phyloP scores from a whole-genome alignment of 371 early-diverging fungal species.

The Batrachochytrium dendrobatidis region DNA sequence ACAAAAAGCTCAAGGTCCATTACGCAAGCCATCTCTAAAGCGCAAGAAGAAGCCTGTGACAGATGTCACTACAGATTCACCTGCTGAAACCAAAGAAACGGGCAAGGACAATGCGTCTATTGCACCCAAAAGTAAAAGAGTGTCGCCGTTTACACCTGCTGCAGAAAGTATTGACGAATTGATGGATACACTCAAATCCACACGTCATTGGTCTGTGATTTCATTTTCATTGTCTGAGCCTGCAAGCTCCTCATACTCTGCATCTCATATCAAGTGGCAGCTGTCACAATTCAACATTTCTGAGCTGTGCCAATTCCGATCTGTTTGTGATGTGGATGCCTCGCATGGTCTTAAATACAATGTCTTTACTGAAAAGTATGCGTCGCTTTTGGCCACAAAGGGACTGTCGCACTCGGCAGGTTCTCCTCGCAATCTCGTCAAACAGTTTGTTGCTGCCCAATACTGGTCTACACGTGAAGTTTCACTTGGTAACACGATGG shows the following conservation, averaged over 20 bases:
- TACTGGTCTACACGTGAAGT: constrained; percentile 15
- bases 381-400: constrained; percentile 1
- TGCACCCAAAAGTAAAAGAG: background rate
- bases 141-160: background rate
- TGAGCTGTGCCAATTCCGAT: background rate
- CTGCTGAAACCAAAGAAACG: background rate
- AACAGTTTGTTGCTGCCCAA: constrained; percentile 7
- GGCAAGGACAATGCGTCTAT: background rate
- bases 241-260: background rate
- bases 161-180: background rate
- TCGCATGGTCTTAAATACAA: constrained; percentile 5
- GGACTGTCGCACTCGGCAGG: constrained; percentile 3
- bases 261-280: background rate
- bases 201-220: background rate
- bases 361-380: constrained; percentile 5
- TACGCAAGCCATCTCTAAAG: constrained; percentile 32
- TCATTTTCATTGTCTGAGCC: background rate
- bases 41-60: no score
- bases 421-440: constrained; percentile 3
- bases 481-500: constrained; percentile 8
- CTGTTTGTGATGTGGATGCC: constrained; percentile 6
- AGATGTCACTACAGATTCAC: background rate
- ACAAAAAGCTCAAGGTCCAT: constrained; percentile 23
- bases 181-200: background rate
- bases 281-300: background rate